Evolutionary conservation across 768 basidiomycete species (phyloP).

Genomic region (Suillus paluster): DNA sequence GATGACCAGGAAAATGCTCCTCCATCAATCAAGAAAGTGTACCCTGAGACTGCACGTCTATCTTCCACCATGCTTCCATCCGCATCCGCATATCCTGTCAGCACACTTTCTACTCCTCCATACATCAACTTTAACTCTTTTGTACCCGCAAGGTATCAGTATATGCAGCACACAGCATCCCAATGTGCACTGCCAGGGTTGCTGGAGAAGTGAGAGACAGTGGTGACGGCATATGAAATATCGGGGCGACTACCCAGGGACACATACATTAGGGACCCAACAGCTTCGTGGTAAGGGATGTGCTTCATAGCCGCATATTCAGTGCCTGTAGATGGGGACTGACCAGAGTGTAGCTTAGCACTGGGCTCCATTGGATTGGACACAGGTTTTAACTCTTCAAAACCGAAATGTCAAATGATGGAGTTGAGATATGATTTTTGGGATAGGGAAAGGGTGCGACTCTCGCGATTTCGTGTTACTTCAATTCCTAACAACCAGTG

Average conservation of each 20-base stretch:
- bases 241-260: slow-evolving; percentile 33
- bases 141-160: slow-evolving; percentile 15
- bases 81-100: too few relatives aligned
- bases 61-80: too few relatives aligned
- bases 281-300: slow-evolving; percentile 30
- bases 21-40: slow-evolving; percentile 6
- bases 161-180: slow-evolving; percentile 12
- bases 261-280: slow-evolving; percentile 34
- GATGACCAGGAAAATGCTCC: neutral
- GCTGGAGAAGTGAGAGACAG: slow-evolving; percentile 21
- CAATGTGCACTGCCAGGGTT: slow-evolving; percentile 14
- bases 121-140: neutral
- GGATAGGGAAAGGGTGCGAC: neutral
- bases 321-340: slow-evolving; percentile 23
- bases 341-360: slow-evolving; percentile 21
- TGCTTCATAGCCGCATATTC: slow-evolving; percentile 28
- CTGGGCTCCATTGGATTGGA: slow-evolving; percentile 37
- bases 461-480: neutral
- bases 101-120: too few relatives aligned
- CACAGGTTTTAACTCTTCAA: slow-evolving; percentile 29
- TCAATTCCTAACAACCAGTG: too few relatives aligned
- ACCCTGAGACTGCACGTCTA: slow-evolving; percentile 36
- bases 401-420: slow-evolving; percentile 32
- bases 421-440: slow-evolving; percentile 32
- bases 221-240: slow-evolving; percentile 33